Evolutionary conservation across 768 basidiomycete species (phyloP).

Genomic region (Lyophyllum shimeji): DNA sequence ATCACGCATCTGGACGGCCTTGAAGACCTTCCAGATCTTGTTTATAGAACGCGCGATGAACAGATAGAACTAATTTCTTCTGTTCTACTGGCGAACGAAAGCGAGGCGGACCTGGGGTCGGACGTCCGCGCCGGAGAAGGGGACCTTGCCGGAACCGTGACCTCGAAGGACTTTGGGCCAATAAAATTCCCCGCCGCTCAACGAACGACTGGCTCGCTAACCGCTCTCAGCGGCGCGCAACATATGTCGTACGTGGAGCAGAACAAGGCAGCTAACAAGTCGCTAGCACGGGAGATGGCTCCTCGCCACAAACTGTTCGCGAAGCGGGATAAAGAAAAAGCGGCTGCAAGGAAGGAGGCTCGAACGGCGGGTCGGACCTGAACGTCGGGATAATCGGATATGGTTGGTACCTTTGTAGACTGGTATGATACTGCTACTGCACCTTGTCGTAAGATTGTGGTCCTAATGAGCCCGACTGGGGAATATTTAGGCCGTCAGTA

Average conservation of each 20-base stretch:
- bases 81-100: slow-evolving; percentile 88
- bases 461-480: background rate
- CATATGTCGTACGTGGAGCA: slow-evolving; percentile 94
- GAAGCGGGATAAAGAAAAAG: slow-evolving; percentile 79
- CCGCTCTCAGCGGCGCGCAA: slow-evolving; percentile 83
- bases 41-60: slow-evolving; percentile 87
- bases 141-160: slow-evolving; percentile 82
- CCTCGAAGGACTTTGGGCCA: slow-evolving; percentile 86
- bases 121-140: slow-evolving; percentile 85
- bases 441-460: slow-evolving; percentile 2
- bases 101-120: slow-evolving; percentile 82
- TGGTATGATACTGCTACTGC: slow-evolving; percentile 2
- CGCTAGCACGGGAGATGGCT: slow-evolving; percentile 53
- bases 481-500: background rate
- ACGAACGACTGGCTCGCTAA: slow-evolving; percentile 78
- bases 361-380: slow-evolving; percentile 22
- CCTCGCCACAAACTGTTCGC: slow-evolving; percentile 78
- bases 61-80: slow-evolving; percentile 96
- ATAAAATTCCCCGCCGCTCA: slow-evolving; percentile 66
- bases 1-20: slow-evolving; percentile 97
- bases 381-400: slow-evolving; percentile 18
- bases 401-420: slow-evolving; percentile 12
- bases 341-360: slow-evolving; percentile 48
- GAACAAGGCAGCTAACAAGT: slow-evolving; percentile 89
- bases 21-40: slow-evolving; percentile 80